Conservation (phyloP, 2,329 filamentous ascomycete species). For the Beauveria medogensis region DNA sequence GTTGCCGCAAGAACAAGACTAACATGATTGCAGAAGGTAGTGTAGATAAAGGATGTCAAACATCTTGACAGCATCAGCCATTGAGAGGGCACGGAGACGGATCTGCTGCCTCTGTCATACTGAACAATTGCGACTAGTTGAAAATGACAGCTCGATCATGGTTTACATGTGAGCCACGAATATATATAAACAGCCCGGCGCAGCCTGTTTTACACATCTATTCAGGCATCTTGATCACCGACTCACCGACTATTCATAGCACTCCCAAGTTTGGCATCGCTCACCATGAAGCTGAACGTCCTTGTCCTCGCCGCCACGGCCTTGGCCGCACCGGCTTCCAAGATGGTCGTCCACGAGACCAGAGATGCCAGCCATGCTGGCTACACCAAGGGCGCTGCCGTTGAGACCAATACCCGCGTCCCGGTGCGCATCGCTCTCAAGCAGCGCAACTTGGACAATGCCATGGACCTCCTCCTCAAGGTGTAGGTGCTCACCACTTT, state of each 20-base stretch:
- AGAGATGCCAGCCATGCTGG: neutral
- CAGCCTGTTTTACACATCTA: neutral
- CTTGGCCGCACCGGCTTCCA: neutral
- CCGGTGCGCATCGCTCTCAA: slow-evolving; percentile 8
- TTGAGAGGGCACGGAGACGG: neutral
- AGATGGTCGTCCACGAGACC: neutral
- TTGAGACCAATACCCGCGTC: neutral
- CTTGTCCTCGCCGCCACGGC: neutral
- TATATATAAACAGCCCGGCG: too few relatives aligned
- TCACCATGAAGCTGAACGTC: neutral
- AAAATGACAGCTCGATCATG: too few relatives aligned
- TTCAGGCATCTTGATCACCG: neutral
- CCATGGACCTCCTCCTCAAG: slow-evolving; percentile 3
- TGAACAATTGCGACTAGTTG: neutral
- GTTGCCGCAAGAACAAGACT: neutral
- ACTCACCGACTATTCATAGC: neutral
- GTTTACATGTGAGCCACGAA: too few relatives aligned
- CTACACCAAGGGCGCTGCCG: neutral
- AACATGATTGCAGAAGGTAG: neutral
- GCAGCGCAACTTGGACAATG: slow-evolving; percentile 10
- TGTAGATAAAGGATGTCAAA: neutral
- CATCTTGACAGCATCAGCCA: too few relatives aligned
- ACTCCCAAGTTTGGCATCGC: neutral
- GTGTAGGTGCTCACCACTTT: neutral
- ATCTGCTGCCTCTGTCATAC: neutral